A percentile compares a stretch with the other conserved stretches of the same genome.
These are phyloP conservation scores for Peniophora sp. DNA, from an alignment of 1,284 basidiomycete genomes.

Conservation along the genomic window DNA sequence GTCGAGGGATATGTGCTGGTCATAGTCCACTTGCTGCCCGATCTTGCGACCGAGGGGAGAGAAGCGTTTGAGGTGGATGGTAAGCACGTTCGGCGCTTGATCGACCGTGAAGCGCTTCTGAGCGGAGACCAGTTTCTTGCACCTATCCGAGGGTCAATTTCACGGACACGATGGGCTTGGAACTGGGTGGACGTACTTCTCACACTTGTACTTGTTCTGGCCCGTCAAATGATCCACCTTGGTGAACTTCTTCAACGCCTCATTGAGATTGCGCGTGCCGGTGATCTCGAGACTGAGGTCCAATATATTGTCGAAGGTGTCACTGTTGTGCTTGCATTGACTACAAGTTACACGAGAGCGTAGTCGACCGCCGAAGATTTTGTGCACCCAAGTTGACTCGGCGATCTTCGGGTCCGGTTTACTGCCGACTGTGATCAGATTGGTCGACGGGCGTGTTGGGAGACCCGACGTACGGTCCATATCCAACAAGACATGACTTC, in stretches of 20 bases:
- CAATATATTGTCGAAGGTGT: constrained; percentile 94
- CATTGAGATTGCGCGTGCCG: constrained; percentile 53
- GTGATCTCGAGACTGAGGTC: constrained; percentile 89
- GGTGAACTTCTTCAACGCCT: constrained; percentile 80
- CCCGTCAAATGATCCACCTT: constrained; percentile 81
- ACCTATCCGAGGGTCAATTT: constrained; percentile 38
- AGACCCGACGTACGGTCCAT: constrained; percentile 54
- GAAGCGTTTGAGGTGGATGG: constrained; percentile 96
- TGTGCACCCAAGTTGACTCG: constrained; percentile 91
- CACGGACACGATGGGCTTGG: constrained; percentile 1
- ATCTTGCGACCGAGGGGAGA: constrained; percentile 87
- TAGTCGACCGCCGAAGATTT: constrained; percentile 87
- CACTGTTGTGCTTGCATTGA: constrained; percentile 81
- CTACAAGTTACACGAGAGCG: constrained; percentile 91
- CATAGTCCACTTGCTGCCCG: constrained; percentile 70
- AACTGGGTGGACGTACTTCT: constrained; percentile 62
- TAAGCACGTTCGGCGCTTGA: constrained; percentile 84
- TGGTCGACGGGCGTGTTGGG: constrained; percentile 7
- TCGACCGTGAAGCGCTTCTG: constrained; percentile 87
- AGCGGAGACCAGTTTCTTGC: constrained; percentile 82
- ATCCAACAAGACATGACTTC: constrained; percentile 71
- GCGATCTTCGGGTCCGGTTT: constrained; percentile 76
- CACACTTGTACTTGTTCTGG: constrained; percentile 96
- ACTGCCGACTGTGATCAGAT: constrained; percentile 28
- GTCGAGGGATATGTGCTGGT: constrained; percentile 69